These are phyloP conservation scores for Rhazya stricta DNA, from an alignment of 257 asterid genomes.

Conservation along the genomic window DNA sequence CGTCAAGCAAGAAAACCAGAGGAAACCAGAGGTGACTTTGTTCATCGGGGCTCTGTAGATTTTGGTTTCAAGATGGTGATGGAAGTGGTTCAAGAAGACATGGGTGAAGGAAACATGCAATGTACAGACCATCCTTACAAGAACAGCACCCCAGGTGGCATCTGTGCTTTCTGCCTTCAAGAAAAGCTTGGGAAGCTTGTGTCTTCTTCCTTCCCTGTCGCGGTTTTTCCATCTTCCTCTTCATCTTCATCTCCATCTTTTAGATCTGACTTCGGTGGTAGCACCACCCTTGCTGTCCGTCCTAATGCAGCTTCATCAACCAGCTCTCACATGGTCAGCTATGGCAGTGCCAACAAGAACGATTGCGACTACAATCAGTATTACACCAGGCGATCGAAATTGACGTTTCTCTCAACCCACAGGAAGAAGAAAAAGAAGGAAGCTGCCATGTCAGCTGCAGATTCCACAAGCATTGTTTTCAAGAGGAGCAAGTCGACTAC, in stretches of 20 bases:
- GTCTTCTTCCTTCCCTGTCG: constrained; percentile 71
- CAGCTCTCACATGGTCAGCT: constrained; percentile 13
- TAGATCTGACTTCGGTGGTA: constrained; percentile 70
- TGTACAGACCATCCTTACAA: constrained; percentile 80
- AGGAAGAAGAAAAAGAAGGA: constrained; percentile 54
- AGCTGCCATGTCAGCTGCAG: constrained; percentile 21
- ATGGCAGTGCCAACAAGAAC: neutral
- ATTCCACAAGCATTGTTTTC: constrained; percentile 44
- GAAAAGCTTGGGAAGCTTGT: constrained; percentile 96
- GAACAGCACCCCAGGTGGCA: constrained; percentile 85
- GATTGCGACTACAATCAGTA: constrained; percentile 19
- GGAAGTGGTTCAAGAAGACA: constrained; percentile 94
- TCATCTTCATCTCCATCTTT: constrained; percentile 76
- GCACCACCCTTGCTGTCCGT: constrained; percentile 25
- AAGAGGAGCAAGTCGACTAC: constrained; percentile 82
- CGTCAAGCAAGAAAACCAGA: neutral
- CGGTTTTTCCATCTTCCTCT: constrained; percentile 78
- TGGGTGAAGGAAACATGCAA: constrained; percentile 74
- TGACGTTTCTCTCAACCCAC: constrained; percentile 52
- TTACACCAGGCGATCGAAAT: constrained; percentile 40
- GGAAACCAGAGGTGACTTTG: constrained; percentile 8
- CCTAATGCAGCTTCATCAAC: constrained; percentile 24
- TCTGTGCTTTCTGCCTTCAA: constrained; percentile 94
- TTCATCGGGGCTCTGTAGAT: neutral
- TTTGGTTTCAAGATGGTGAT: constrained; percentile 54